A percentile compares a stretch with the other conserved stretches of the same genome.
Evolutionary conservation across 768 basidiomycete species (phyloP).

Genomic region (Leccinellum rugosiceps): DNA sequence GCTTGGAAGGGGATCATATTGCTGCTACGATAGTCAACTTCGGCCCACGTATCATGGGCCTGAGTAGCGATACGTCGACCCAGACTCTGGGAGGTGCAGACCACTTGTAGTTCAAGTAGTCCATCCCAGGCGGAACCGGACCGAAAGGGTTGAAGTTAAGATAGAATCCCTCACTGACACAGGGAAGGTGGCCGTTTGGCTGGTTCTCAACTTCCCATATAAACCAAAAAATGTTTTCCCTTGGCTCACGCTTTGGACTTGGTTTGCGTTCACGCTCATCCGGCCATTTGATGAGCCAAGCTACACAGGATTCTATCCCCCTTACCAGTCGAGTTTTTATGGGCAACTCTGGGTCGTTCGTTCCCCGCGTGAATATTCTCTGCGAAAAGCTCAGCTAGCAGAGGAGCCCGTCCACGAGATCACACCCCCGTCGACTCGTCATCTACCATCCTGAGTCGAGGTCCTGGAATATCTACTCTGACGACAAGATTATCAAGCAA

Average conservation of each 20-base stretch:
- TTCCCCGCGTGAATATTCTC: slow-evolving; percentile 20
- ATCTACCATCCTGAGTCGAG: slow-evolving; percentile 4
- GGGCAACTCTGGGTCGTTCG: slow-evolving; percentile 25
- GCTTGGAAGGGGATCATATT: not conserved
- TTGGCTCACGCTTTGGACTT: slow-evolving; percentile 18
- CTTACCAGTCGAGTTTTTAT: slow-evolving; percentile 18
- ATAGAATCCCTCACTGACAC: not conserved
- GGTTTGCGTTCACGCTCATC: slow-evolving; percentile 16
- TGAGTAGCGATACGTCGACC: slow-evolving; percentile 23
- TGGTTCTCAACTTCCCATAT: slow-evolving; percentile 1
- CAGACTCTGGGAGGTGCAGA: slow-evolving; percentile 22
- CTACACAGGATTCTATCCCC: slow-evolving; percentile 8
- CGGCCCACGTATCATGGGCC: slow-evolving; percentile 11
- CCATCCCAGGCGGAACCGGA: not conserved
- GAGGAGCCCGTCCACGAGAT: slow-evolving; percentile 1
- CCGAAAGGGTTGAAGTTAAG: not conserved
- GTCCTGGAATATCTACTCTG: slow-evolving; percentile 2
- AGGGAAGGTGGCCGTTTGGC: slow-evolving; percentile 19
- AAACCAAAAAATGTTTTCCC: not conserved
- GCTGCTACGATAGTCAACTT: slow-evolving; percentile 19
- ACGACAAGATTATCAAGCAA: slow-evolving; percentile 3
- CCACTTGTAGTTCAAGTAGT: slow-evolving; percentile 23
- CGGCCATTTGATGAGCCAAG: slow-evolving; percentile 9
- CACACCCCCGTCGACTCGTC: slow-evolving; percentile 17
- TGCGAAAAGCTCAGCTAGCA: slow-evolving; percentile 5